Evolutionary conservation across 2,329 filamentous ascomycete species (phyloP).

Genomic region (Cladophialophora exuberans): DNA sequence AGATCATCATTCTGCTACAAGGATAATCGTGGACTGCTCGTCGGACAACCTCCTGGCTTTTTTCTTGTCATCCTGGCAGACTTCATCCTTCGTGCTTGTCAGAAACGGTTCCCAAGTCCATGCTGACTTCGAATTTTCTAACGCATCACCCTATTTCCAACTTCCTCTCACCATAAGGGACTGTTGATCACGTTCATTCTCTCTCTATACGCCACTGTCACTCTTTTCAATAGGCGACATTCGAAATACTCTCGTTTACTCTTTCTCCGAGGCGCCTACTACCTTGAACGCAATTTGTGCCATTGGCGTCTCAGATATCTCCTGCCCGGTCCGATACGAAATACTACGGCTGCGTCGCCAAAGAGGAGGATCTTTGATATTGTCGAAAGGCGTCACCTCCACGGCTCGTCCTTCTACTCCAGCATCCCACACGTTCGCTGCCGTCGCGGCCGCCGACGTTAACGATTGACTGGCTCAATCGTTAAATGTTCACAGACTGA

Average conservation of each 20-base stretch:
- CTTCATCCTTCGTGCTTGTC: conserved; percentile 14
- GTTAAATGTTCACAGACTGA: not conserved
- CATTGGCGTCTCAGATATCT: conserved; percentile 18
- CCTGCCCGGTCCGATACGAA: conserved; percentile 1
- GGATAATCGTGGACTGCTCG: not conserved
- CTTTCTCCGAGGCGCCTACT: not conserved
- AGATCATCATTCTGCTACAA: conserved; percentile 2
- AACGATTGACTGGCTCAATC: conserved; percentile 23
- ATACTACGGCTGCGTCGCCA: not conserved
- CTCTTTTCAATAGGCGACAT: conserved; percentile 11
- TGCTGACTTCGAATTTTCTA: conserved; percentile 5
- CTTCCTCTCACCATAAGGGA: not conserved
- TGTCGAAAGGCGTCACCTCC: no score
- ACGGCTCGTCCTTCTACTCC: not conserved
- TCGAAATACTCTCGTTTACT: conserved; percentile 17
- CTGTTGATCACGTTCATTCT: conserved; percentile 16
- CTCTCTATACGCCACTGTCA: conserved; percentile 2
- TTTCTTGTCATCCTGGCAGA: conserved; percentile 5
- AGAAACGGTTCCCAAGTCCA: not conserved
- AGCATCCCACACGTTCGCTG: not conserved
- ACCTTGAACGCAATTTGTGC: not conserved
- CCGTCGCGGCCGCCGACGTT: not conserved
- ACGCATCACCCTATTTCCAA: conserved; percentile 17
- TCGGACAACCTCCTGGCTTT: conserved; percentile 5
- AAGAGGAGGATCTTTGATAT: conserved; percentile 13